Evolutionary conservation across 257 asterid genomes (phyloP).

Genomic region (Scutellaria minor): DNA sequence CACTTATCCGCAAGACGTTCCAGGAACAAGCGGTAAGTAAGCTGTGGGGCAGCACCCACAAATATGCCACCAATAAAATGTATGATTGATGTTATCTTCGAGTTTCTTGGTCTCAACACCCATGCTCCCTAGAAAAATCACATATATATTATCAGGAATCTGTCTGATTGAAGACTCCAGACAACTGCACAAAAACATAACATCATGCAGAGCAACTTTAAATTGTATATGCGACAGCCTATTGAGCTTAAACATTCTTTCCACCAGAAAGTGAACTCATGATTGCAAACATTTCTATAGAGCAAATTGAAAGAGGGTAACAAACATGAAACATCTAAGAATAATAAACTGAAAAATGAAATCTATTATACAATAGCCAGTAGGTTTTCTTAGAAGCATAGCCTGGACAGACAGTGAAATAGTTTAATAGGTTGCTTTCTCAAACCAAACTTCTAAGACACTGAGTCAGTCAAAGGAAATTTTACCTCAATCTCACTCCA

Average conservation of each 20-base stretch:
- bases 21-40: constrained; percentile 87
- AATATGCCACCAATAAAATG: constrained; percentile 95
- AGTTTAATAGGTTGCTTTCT: constrained; percentile 7
- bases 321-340: constrained; percentile 7
- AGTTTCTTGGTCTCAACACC: constrained; percentile 75
- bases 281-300: background rate
- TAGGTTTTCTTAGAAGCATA: constrained; percentile 24
- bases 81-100: constrained; percentile 57
- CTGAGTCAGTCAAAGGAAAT: background rate
- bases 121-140: constrained; percentile 75
- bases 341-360: background rate
- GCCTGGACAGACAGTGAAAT: constrained; percentile 4
- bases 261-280: constrained; percentile 13
- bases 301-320: background rate
- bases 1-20: constrained; percentile 88
- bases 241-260: background rate
- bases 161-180: constrained; percentile 5
- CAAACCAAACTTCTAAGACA: constrained; percentile 9
- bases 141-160: constrained; percentile 26
- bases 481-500: constrained; percentile 86
- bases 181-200: background rate
- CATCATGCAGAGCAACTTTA: constrained; percentile 15
- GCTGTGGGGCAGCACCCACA: constrained; percentile 99
- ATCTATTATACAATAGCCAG: background rate
- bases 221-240: constrained; percentile 8